phyloP scores from a whole-genome alignment of 208 protist species.

The Trypanosoma boissoni region DNA sequence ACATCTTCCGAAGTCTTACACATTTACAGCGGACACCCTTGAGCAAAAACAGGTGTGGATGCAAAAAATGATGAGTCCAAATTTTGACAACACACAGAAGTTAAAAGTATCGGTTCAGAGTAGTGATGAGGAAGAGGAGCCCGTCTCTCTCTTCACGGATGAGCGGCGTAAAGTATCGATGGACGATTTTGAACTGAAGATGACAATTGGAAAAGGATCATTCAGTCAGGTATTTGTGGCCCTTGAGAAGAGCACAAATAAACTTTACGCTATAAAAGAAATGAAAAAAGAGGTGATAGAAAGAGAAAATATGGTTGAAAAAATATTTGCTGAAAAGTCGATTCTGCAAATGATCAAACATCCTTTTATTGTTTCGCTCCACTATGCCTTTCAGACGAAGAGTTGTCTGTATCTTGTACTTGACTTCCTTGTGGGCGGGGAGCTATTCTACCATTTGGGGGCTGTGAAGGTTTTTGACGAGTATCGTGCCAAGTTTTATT shows the following conservation, averaged over 20 bases:
- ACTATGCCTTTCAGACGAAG: conserved; percentile 95
- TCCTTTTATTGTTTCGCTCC: conserved; percentile 94
- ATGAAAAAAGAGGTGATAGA: conserved; percentile 76
- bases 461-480: conserved; percentile 58
- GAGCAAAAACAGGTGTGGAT: conserved; percentile 34
- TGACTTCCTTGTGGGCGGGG: conserved; percentile 91
- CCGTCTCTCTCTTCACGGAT: conserved; percentile 25
- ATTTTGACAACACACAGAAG: conserved; percentile 18
- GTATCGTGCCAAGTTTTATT: conserved; percentile 88
- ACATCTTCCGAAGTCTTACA: conserved; percentile 31
- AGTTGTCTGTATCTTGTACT: conserved; percentile 92
- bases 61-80: conserved; percentile 24
- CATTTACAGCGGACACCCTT: conserved; percentile 27
- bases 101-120: conserved; percentile 14
- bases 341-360: conserved; percentile 92
- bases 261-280: conserved; percentile 92
- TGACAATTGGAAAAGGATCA: conserved; percentile 90
- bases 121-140: conserved; percentile 38
- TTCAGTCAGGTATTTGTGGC: conserved; percentile 93
- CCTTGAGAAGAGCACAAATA: conserved; percentile 72
- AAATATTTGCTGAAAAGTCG: conserved; percentile 85
- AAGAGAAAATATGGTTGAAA: conserved; percentile 50
- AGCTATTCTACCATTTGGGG: conserved; percentile 86
- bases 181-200: conserved; percentile 84
- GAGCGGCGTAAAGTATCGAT: conserved; percentile 57